phyloP scores from a whole-genome alignment of 1,284 basidiomycete species.

The Ceratobasidium sp. region DNA sequence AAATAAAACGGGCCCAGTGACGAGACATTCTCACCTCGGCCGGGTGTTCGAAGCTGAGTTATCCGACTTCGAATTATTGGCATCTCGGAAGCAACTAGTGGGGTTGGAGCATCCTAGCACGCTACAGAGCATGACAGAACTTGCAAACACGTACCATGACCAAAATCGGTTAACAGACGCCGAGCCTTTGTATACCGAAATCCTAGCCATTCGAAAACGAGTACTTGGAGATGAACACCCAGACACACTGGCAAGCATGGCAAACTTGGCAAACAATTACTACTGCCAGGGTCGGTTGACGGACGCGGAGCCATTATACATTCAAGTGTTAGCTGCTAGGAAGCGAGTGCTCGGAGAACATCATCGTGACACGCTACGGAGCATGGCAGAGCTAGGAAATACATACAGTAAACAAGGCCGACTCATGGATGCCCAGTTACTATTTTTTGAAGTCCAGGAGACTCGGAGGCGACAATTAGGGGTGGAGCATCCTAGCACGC shows the following conservation, averaged over 20 bases:
- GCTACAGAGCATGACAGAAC: neutral
- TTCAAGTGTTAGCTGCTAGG: neutral
- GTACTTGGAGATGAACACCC: conserved; percentile 1
- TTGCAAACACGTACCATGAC: conserved; percentile 1
- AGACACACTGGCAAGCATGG: neutral
- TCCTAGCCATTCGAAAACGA: neutral
- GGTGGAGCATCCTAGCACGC: neutral
- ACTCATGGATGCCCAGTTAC: neutral
- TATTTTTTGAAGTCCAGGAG: neutral
- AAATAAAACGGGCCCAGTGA: no score
- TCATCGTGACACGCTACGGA: neutral
- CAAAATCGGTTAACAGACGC: neutral
- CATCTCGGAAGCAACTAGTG: conserved; percentile 1
- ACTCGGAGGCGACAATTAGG: neutral
- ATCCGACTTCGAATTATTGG: no score
- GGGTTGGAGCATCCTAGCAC: conserved; percentile 13
- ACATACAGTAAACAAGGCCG: neutral
- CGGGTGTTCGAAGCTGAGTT: no score
- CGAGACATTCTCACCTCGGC: no score
- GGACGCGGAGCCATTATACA: neutral
- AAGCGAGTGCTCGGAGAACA: neutral
- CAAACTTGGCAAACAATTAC: neutral
- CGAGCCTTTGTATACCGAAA: neutral
- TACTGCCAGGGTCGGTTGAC: neutral
- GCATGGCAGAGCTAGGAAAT: neutral